phyloP scores from a whole-genome alignment of 139 green algal species.

The Chlorella sp. region DNA sequence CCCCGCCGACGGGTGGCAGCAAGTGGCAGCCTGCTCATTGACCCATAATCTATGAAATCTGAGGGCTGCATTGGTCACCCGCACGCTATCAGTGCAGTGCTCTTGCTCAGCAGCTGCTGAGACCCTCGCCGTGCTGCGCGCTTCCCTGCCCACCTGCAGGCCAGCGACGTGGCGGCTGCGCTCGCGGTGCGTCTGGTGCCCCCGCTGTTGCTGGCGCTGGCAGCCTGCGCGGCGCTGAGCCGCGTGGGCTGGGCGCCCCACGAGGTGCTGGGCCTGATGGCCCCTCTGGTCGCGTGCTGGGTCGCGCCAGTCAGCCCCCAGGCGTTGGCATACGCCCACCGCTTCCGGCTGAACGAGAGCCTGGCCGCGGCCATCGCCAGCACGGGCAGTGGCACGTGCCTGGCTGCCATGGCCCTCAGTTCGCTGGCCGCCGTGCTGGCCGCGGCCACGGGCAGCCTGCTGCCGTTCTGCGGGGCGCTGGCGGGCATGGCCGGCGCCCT shows the following conservation, averaged over 20 bases:
- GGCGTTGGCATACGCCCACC: slow-evolving; percentile 16
- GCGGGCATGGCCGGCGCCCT: not conserved
- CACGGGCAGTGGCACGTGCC: not conserved
- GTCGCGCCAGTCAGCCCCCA: not conserved
- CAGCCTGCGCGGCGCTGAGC: not conserved
- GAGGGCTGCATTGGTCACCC: too few relatives aligned
- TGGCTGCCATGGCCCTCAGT: slow-evolving; percentile 10
- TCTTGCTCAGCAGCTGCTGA: too few relatives aligned
- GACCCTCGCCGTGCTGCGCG: too few relatives aligned
- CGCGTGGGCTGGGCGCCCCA: not conserved
- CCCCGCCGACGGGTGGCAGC: not conserved
- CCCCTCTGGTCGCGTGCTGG: not conserved
- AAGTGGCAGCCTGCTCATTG: slow-evolving; percentile 29
- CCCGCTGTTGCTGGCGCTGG: slow-evolving; percentile 12
- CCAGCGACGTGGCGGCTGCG: slow-evolving; percentile 4
- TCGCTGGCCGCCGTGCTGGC: not conserved
- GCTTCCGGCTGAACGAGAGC: slow-evolving; percentile 40
- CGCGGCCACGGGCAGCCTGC: slow-evolving; percentile 1
- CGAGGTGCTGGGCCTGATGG: slow-evolving; percentile 6
- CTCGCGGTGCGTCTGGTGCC: slow-evolving; percentile 24
- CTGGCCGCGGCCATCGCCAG: slow-evolving; percentile 19
- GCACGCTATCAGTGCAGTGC: too few relatives aligned
- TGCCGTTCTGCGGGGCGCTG: slow-evolving; percentile 19
- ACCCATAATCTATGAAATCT: slow-evolving; percentile 43
- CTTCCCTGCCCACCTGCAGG: slow-evolving; percentile 8